Conservation (phyloP, 2,329 filamentous ascomycete genomes). For the Trematosphaeria pertusa region DNA sequence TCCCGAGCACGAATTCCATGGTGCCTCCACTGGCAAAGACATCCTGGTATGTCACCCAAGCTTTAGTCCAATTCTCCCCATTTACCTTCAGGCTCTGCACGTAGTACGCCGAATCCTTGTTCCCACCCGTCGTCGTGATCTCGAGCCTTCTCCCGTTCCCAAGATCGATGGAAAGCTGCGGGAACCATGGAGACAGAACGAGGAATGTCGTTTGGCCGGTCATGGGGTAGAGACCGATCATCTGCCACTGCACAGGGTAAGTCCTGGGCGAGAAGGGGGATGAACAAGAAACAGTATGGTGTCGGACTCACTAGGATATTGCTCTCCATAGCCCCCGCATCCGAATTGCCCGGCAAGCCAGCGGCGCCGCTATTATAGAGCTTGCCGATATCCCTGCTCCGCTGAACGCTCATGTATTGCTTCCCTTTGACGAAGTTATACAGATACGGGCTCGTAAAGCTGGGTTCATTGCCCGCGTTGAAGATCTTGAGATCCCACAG, state of each 20-base stretch:
- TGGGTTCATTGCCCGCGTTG: constrained; percentile 72
- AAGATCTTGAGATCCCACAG: constrained; percentile 66
- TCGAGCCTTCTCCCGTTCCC: constrained; percentile 61
- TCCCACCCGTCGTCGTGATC: constrained; percentile 62
- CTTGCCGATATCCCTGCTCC: constrained; percentile 66
- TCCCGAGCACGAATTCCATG: constrained; percentile 69
- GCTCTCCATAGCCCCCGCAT: constrained; percentile 76
- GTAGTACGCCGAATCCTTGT: constrained; percentile 58
- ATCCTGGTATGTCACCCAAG: constrained; percentile 71
- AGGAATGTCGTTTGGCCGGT: constrained; percentile 73
- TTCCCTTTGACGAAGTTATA: constrained; percentile 69
- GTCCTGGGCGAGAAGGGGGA: not conserved
- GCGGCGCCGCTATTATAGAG: constrained; percentile 59
- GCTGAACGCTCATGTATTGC: constrained; percentile 67
- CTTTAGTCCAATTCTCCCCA: constrained; percentile 66
- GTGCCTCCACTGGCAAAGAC: constrained; percentile 67
- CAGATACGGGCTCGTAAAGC: constrained; percentile 71
- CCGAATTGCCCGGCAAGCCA: constrained; percentile 73
- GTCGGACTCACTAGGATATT: constrained; percentile 59
- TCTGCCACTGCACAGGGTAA: constrained; percentile 32
- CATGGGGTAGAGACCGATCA: constrained; percentile 51
- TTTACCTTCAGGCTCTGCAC: constrained; percentile 73
- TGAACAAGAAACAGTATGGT: not conserved
- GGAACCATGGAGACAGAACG: constrained; percentile 56
- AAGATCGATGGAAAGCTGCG: constrained; percentile 64